phyloP scores from a whole-genome alignment of 306 rosid species.

The Lathyrus oleraceus region DNA sequence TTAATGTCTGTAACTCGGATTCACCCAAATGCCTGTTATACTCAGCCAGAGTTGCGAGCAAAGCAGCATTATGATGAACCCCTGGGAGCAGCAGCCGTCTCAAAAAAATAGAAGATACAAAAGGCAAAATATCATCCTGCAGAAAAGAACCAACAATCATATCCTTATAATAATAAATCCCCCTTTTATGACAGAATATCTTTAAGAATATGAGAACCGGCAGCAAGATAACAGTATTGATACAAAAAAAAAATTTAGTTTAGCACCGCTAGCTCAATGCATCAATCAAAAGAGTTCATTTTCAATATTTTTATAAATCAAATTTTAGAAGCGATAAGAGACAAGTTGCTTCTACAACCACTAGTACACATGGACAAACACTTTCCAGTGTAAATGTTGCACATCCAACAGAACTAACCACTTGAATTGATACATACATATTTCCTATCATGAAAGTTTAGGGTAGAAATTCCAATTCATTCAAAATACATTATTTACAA shows the following conservation, averaged over 20 bases:
- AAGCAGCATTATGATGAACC: slow-evolving; percentile 68
- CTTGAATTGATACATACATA: background rate
- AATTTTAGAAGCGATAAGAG: background rate
- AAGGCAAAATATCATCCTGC: slow-evolving; percentile 72
- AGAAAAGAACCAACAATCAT: slow-evolving; percentile 37
- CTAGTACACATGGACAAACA: background rate
- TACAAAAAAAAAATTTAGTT: slow-evolving; percentile 14
- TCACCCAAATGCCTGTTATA: slow-evolving; percentile 80
- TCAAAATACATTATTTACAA: slow-evolving; percentile 9
- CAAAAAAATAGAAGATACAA: slow-evolving; percentile 76
- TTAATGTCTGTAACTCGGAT: slow-evolving; percentile 71
- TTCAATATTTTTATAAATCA: background rate
- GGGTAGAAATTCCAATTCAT: slow-evolving; percentile 14
- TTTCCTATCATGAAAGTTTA: slow-evolving; percentile 26
- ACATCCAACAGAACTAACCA: slow-evolving; percentile 17
- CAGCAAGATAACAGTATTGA: slow-evolving; percentile 24
- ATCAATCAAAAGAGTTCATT: slow-evolving; percentile 26
- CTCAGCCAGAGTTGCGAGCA: slow-evolving; percentile 74
- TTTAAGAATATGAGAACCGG: slow-evolving; percentile 32
- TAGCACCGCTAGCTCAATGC: slow-evolving; percentile 12
- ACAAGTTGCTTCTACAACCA: slow-evolving; percentile 32
- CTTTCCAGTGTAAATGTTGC: slow-evolving; percentile 10
- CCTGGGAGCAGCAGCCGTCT: slow-evolving; percentile 90
- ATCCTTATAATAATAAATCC: background rate
- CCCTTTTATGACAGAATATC: slow-evolving; percentile 5